Percentiles rank a stretch among this genome's conserved stretches.
These are phyloP conservation scores for Botrytis fragariae DNA, from an alignment of 2,329 filamentous ascomycete genomes.

Conservation along the genomic window DNA sequence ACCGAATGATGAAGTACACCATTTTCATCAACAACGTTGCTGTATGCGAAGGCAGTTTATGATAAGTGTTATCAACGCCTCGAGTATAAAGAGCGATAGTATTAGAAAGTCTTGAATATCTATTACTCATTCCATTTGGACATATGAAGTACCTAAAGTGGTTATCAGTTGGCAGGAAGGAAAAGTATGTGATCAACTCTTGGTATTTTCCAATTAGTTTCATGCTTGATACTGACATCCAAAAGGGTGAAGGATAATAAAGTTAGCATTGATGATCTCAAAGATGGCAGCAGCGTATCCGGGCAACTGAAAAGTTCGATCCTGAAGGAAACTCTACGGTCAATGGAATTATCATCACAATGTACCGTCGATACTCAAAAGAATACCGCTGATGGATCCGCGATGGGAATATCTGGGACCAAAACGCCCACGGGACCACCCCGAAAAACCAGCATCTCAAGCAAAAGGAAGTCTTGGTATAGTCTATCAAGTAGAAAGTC, in stretches of 20 bases:
- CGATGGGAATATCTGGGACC: background rate
- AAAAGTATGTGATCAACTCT: slow-evolving; percentile 8
- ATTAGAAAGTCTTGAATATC: background rate
- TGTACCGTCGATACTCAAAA: background rate
- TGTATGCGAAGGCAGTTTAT: background rate
- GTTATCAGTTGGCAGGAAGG: slow-evolving; percentile 8
- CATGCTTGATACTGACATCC: background rate
- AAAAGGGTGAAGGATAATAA: slow-evolving; percentile 1
- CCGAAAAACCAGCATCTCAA: background rate
- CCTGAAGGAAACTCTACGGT: background rate
- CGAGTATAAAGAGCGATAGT: background rate
- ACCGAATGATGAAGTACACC: slow-evolving; percentile 3
- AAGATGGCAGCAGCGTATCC: background rate
- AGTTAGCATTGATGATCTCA: background rate
- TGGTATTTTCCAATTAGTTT: background rate
- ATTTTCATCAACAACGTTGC: slow-evolving; percentile 7
- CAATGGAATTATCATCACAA: background rate
- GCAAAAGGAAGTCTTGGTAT: slow-evolving; percentile 12
- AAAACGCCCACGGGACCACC: background rate
- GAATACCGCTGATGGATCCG: background rate
- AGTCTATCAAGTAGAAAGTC: background rate
- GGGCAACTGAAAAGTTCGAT: background rate
- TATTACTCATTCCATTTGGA: background rate
- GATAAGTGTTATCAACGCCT: background rate
- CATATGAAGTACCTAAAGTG: slow-evolving; percentile 17